phyloP scores from a whole-genome alignment of 106 monocot species.

The Dendrobium officinale region DNA sequence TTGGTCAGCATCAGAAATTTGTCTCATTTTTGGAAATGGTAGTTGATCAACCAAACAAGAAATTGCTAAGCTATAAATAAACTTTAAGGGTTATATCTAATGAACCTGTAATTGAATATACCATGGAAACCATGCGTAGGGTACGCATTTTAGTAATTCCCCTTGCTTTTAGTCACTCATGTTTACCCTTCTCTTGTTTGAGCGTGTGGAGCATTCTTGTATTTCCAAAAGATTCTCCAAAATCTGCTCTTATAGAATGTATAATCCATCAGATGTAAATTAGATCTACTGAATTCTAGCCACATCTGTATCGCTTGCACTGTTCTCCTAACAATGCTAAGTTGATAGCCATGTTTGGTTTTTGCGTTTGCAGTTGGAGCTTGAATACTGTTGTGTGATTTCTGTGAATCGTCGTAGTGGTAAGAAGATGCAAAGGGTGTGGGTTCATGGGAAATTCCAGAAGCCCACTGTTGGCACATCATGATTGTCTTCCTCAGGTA shows the following conservation, averaged over 20 bases:
- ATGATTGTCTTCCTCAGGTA: not conserved
- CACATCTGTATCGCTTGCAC: not conserved
- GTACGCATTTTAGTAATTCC: not conserved
- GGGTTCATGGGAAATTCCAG: slow-evolving; percentile 95
- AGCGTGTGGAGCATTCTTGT: too few relatives aligned
- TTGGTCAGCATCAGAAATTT: too few relatives aligned
- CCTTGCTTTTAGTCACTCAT: too few relatives aligned
- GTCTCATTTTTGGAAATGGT: too few relatives aligned
- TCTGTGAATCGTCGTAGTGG: slow-evolving; percentile 59
- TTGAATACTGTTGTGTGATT: slow-evolving; percentile 84
- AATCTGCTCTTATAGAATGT: too few relatives aligned
- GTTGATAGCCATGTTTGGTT: not conserved
- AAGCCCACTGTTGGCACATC: slow-evolving; percentile 26
- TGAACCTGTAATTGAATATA: not conserved
- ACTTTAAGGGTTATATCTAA: not conserved
- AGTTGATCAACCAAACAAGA: too few relatives aligned
- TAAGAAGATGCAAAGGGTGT: slow-evolving; percentile 82
- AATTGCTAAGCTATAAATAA: too few relatives aligned
- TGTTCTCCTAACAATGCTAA: not conserved
- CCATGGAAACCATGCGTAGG: not conserved
- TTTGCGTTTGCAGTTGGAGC: slow-evolving; percentile 64
- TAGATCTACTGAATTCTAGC: not conserved
- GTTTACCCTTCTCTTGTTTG: too few relatives aligned
- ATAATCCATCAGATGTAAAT: not conserved
- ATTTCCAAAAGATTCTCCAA: too few relatives aligned